Evolutionary conservation across 2,329 filamentous ascomycete species (phyloP).

Genomic region (Pseudogymnoascus sp.): DNA sequence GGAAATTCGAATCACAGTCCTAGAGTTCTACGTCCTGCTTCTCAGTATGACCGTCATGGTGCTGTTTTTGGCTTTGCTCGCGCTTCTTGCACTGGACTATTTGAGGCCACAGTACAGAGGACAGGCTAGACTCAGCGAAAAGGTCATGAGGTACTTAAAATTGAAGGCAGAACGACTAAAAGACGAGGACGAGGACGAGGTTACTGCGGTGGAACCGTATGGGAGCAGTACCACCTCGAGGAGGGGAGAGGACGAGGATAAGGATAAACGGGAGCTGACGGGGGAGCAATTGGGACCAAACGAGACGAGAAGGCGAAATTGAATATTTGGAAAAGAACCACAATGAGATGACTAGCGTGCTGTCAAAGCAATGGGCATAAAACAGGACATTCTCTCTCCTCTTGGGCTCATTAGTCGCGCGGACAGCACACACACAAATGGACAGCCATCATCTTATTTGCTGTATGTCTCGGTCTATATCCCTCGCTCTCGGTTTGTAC

Average conservation of each 20-base stretch:
- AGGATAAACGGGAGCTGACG: neutral
- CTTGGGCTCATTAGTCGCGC: neutral
- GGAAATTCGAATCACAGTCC: neutral
- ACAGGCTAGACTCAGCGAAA: neutral
- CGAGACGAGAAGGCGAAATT: neutral
- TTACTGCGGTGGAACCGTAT: neutral
- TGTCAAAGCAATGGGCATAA: neutral
- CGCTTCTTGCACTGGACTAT: neutral
- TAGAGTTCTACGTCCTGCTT: slow-evolving; percentile 1
- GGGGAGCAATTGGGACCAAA: neutral
- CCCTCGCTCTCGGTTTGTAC: neutral
- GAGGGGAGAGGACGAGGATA: neutral
- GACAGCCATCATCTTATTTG: neutral
- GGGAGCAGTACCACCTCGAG: neutral
- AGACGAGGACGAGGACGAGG: neutral
- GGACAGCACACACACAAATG: neutral
- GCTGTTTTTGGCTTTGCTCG: slow-evolving; percentile 1
- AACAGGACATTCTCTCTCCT: neutral
- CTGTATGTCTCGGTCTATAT: slow-evolving; percentile 1
- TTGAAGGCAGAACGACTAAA: neutral
- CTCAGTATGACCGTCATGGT: neutral
- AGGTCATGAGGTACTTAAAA: neutral
- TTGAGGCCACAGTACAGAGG: neutral
- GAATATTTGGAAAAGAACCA: neutral
- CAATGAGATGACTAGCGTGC: neutral